Evolutionary conservation across 129 eudicot species (phyloP).

Genomic region (Chrysanthemum lavandulifolium): DNA sequence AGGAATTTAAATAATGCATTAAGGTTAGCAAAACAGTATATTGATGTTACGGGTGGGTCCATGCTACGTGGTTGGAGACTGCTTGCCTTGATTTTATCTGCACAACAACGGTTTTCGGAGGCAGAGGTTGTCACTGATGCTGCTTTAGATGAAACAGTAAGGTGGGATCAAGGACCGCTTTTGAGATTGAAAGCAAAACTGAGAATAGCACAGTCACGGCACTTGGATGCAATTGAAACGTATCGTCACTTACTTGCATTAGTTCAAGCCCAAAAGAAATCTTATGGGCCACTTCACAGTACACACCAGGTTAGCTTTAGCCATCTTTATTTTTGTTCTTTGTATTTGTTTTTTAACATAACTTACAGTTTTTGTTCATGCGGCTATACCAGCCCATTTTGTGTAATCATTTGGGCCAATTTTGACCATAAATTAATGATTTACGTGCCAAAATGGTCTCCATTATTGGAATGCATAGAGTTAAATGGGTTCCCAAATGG

Average conservation of each 20-base stretch:
- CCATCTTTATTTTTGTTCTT: not conserved
- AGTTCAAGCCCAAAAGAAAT: slow-evolving; percentile 85
- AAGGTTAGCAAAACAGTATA: slow-evolving; percentile 68
- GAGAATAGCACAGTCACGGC: slow-evolving; percentile 69
- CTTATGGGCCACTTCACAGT: slow-evolving; percentile 54
- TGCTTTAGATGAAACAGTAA: slow-evolving; percentile 91
- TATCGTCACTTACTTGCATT: slow-evolving; percentile 81
- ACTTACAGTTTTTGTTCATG: not conserved
- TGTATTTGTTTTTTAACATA: slow-evolving; percentile 3
- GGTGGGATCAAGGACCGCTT: slow-evolving; percentile 95
- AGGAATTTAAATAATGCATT: slow-evolving; percentile 70
- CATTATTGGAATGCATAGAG: not conserved
- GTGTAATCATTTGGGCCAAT: not conserved
- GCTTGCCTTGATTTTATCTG: slow-evolving; percentile 81
- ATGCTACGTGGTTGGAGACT: slow-evolving; percentile 80
- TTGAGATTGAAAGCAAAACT: slow-evolving; percentile 92
- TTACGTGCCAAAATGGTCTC: not conserved
- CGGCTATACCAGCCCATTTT: not conserved
- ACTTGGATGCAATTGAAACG: slow-evolving; percentile 85
- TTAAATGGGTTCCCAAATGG: not conserved
- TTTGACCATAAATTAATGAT: not conserved
- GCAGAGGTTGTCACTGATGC: slow-evolving; percentile 87
- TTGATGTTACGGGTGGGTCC: slow-evolving; percentile 89
- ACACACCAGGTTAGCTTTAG: slow-evolving; percentile 50
- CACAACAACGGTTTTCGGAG: slow-evolving; percentile 74